These are phyloP conservation scores for Cryphonectria naterciae DNA, from an alignment of 2,329 filamentous ascomycete species.

Conservation along the genomic window DNA sequence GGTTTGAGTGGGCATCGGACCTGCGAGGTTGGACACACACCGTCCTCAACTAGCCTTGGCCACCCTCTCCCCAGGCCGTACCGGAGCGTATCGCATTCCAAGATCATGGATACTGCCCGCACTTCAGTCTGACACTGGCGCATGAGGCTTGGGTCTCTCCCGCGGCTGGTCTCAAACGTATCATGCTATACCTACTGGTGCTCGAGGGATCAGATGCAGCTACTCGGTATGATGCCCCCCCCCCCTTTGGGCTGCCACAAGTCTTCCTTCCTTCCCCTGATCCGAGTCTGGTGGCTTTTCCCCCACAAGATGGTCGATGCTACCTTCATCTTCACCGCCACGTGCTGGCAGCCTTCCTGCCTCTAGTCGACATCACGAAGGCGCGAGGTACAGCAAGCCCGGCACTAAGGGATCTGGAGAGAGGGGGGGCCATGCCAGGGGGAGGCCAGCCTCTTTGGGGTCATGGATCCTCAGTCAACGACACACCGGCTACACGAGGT, in stretches of 20 bases:
- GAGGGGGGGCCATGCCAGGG: constrained; percentile 9
- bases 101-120: not conserved
- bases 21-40: constrained; percentile 15
- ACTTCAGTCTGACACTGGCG: not conserved
- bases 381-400: not conserved
- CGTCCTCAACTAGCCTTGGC: not conserved
- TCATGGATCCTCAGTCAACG: constrained; percentile 13
- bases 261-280: not conserved
- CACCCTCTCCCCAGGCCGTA: not conserved
- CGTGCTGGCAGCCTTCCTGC: not conserved
- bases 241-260: not conserved
- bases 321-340: not conserved
- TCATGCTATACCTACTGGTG: not conserved
- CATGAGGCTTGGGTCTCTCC: not conserved
- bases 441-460: constrained; percentile 3
- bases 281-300: constrained; percentile 1
- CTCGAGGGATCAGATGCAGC: not conserved
- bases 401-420: constrained; percentile 14
- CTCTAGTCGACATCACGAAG: not conserved
- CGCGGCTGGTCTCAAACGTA: not conserved
- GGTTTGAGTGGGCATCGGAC: not conserved
- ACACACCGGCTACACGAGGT: not conserved
- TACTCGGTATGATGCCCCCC: not conserved
- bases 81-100: not conserved
- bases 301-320: not conserved